Evolutionary conservation across 257 asterid genomes (phyloP), one percentile per base, ranked within the genome.

Genomic region (Mitragyna speciosa): DNA sequence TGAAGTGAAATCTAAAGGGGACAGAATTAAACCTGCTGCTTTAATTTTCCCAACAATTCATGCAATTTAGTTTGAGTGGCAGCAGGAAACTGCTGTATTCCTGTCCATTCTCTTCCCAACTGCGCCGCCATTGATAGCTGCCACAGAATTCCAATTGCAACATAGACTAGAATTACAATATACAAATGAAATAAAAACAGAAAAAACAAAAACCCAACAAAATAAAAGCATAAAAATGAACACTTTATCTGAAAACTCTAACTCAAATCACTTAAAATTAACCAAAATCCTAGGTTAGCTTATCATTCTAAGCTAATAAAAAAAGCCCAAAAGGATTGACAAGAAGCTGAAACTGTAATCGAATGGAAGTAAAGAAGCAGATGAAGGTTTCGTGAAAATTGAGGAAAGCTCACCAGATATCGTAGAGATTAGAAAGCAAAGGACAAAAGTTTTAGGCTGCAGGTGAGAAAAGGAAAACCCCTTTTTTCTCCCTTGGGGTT

Each of bases 1-100:
- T 49, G 49, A 31, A 52, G 12, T 26, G 16, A 26, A 26, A 12
- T 12, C 15, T 45, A 33, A 59, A 20, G 15, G 56, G 36, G 45
- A 54, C 30, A 79, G 79, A 81, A n/a, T 2, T 2, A 30, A 81
- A 96, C 99, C 98, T 94, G 90, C 76, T 80, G 86, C 89, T 96
- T 96, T 71, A 96, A 83, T 80, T 92, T 92, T 14, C 88, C 90
- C 87, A 96, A 73, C 90, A 93, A 88, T 71, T 91, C 97, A 78
- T 88, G 94, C 95, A 96, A 78, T 83, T 92, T 94, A 79, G 91
- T 91, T 88, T 94, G 98, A 61, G 98, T 96, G 51, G 97, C 96
- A 26, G 90, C 88, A 20, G 99, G 99, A 82, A 96, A 96, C 85
- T 92, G 95, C 84, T 92, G 96, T 64, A 96, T 88, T 66, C 95